Percentiles rank a stretch among this genome's conserved stretches.
These are phyloP conservation scores for Domatiomyces globalis DNA, from an alignment of 2,329 filamentous ascomycete species.

Conservation along the genomic window DNA sequence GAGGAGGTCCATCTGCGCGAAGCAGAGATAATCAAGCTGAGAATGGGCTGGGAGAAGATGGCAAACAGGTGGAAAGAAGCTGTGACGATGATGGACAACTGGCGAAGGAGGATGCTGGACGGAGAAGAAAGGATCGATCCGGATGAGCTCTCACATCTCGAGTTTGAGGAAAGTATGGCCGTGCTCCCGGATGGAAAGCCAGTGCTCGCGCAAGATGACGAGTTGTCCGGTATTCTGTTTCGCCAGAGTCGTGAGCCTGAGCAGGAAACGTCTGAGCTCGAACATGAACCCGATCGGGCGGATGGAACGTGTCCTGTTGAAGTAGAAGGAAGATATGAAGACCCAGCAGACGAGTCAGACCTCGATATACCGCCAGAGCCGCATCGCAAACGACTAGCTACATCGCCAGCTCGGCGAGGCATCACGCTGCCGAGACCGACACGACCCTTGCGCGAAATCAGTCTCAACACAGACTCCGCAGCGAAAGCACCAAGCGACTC, in stretches of 20 bases:
- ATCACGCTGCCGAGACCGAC: slow-evolving; percentile 11
- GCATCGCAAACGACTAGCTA: slow-evolving; percentile 7
- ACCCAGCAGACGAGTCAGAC: slow-evolving; percentile 6
- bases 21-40: slow-evolving; percentile 70
- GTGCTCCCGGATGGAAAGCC: slow-evolving; percentile 21
- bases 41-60: slow-evolving; percentile 86
- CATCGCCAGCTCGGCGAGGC: slow-evolving; percentile 12
- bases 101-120: slow-evolving; percentile 61
- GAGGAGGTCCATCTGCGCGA: slow-evolving; percentile 91
- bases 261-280: not conserved
- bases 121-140: slow-evolving; percentile 27
- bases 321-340: not conserved
- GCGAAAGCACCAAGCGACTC: not conserved
- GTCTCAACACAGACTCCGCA: slow-evolving; percentile 6
- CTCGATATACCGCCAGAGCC: slow-evolving; percentile 9
- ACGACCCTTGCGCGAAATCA: slow-evolving; percentile 8
- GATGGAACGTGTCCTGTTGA: slow-evolving; percentile 1
- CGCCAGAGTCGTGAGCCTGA: slow-evolving; percentile 5
- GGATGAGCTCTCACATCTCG: slow-evolving; percentile 30
- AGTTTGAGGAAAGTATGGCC: slow-evolving; percentile 23
- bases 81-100: slow-evolving; percentile 77
- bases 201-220: slow-evolving; percentile 19
- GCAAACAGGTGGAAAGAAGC: slow-evolving; percentile 82
- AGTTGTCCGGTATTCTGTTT: slow-evolving; percentile 10
- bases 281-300: slow-evolving; percentile 1